phyloP scores from a whole-genome alignment of 78 protist species.

The Tieghemostelium lacteum region DNA sequence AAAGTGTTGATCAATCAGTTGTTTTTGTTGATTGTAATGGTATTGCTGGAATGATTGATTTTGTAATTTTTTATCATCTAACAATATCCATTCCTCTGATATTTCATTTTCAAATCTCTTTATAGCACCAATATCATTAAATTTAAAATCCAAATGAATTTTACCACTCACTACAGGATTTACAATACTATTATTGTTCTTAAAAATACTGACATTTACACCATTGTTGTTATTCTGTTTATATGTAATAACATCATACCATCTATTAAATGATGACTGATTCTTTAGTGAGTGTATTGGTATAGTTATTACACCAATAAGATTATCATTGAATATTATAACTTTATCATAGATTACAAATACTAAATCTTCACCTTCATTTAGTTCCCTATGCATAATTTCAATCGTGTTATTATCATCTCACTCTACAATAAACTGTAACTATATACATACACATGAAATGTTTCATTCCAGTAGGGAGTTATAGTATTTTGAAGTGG shows the following conservation, averaged over 20 bases:
- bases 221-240: too few species aligned
- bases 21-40: not conserved
- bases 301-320: slow-evolving; percentile 5
- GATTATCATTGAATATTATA: slow-evolving; percentile 22
- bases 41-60: not conserved
- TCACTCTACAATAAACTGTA: not conserved
- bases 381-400: slow-evolving; percentile 1
- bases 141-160: too few species aligned
- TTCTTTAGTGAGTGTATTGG: not conserved
- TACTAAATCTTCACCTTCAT: not conserved
- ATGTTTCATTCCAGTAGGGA: slow-evolving; percentile 39
- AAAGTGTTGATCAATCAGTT: not conserved
- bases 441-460: slow-evolving; percentile 29
- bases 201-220: too few species aligned
- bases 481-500: not conserved
- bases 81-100: too few species aligned
- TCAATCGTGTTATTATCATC: not conserved
- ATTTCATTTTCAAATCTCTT: too few species aligned
- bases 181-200: not conserved
- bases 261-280: not conserved
- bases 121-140: too few species aligned
- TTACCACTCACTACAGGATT: not conserved
- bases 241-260: slow-evolving; percentile 3
- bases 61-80: too few species aligned
- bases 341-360: slow-evolving; percentile 55